Base-by-base conservation (phyloP, 2,329 filamentous ascomycete genomes). In the Phaeosphaeriaceae sp. region DNA sequence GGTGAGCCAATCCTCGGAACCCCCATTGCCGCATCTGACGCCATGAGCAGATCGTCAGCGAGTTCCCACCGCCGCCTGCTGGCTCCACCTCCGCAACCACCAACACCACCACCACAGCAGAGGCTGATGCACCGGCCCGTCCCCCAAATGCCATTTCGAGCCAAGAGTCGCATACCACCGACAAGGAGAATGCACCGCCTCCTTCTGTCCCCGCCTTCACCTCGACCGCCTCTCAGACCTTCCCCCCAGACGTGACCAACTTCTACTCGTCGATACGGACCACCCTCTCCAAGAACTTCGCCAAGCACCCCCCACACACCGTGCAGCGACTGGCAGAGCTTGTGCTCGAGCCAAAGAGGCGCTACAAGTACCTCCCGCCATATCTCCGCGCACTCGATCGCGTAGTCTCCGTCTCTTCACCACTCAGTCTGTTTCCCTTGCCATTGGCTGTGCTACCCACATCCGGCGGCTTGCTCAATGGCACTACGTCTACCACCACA, bases 371-470 rank as follows among this genome's bases (percentile, higher is more conserved):
- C 53, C 84, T 98, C 2, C 88, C 91, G 0, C 86, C 93, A 11
- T 99, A 95, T 76, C 87, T 99, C 11, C 91, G 95, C 68, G 95
- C 95, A 2, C 86, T 98, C 49, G 92, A 98, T 75, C 89, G 95
- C 56, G 90, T 97, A 21, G 88, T 97, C 22, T 92, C 91, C 56
- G 95, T 99, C 56, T 96, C 93, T 11, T 97, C 92, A 40, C 86
- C 89, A 24, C 87, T 89, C 20, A 89, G 91, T 63, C 83, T 88
- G 56, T 99, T 97, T 72, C 95, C 95, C 0, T 86, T 98, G 1
- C 92, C 91, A 1, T 86, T 88, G 0, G 86, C 87, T 15, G 79
- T 88, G 7, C 70, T 79, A 62, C 72, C 77, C 6, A 78, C 79
- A 47, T 84, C 85, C 51, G 78, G 78, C 78, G 62, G 76, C 73